Evolutionary conservation across 176 grass and related monocot species (phyloP), one percentile per base, ranked within the genome.

Genomic region (Oryza meyeriana): DNA sequence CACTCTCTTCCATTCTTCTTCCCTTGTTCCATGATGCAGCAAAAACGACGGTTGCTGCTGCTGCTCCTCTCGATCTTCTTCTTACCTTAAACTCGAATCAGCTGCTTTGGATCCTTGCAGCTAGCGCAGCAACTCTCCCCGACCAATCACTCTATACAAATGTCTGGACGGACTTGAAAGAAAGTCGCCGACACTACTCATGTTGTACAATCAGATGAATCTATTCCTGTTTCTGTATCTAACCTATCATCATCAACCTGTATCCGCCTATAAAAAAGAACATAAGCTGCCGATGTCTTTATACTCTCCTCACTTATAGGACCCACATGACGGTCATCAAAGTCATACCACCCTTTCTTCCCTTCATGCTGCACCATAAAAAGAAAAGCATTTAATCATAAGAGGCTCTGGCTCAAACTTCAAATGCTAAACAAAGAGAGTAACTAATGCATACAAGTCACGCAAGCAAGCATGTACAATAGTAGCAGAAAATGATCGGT

Each of bases 211-310:
- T 90, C 68, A 83, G 88, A 79, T 73, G 88, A 79, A 78, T 74
- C 74, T 79, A 52, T 74, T 69, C 8, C n/a, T 64, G 47, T 83
- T 83, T 67, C 61, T 90, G 79, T 90, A 83, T 83, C 88, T 87
- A 79, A 63, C 38, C 79, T 90, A 81, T 52, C 39, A 73, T 71
- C 36, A 64, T 71, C 38, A 59, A 65, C 69, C 69, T 92, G 85
- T 84, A 80, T 84, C 85, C 89, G 71, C 83, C 85, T 86, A 72
- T 94, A 99, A 83, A 96, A 96, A 67, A 92, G 85, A 93, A 99
- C 93, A 95, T 96, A 99, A 88, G 91, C 91, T 11, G 97, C 97
- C 38, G 93, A 94, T 30, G 89, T 90, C 83, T 95, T 95, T 79
- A 99, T 92, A 50, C 64, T 87, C 47, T 99, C 87, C 91, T 95